Conservation (phyloP, 495 filamentous ascomycete genomes). For the Penicillium samsonianum region DNA sequence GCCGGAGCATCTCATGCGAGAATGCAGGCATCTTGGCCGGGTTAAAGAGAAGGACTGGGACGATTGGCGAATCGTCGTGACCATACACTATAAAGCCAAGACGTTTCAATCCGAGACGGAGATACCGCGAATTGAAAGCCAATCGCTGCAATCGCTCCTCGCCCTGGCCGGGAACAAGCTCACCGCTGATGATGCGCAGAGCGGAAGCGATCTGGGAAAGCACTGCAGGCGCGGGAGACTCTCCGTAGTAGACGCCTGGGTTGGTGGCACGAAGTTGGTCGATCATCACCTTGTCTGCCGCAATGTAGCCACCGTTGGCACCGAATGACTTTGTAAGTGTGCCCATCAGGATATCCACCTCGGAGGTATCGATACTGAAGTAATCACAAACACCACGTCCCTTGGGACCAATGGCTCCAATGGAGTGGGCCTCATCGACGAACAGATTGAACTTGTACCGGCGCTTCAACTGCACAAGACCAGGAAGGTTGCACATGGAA, state of each 20-base stretch:
- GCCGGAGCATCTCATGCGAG: constrained; percentile 94
- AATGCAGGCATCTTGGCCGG: constrained; percentile 98
- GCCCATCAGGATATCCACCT: constrained; percentile 97
- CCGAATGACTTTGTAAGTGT: constrained; percentile 98
- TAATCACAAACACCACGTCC: constrained; percentile 97
- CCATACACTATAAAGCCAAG: constrained; percentile 96
- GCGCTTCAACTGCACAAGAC: constrained; percentile 78
- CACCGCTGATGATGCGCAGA: constrained; percentile 83
- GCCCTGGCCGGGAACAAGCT: constrained; percentile 84
- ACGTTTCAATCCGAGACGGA: constrained; percentile 93
- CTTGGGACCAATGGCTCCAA: constrained; percentile 85
- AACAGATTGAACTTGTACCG: constrained; percentile 97
- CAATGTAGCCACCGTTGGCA: constrained; percentile 95
- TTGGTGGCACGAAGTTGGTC: constrained; percentile 86
- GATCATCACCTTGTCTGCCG: constrained; percentile 86
- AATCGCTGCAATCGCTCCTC: constrained; percentile 94
- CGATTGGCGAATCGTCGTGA: constrained; percentile 96
- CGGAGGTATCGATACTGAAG: constrained; percentile 81
- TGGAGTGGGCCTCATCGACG: constrained; percentile 94
- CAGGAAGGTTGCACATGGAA: constrained; percentile 94
- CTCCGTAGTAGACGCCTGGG: constrained; percentile 82
- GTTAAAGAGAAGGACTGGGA: constrained; percentile 91
- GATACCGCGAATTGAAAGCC: constrained; percentile 97
- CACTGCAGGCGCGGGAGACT: constrained; percentile 83
- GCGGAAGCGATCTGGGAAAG: constrained; percentile 85